These are phyloP conservation scores for Saksenaea oblongispora DNA, from an alignment of 371 early-diverging fungal species.

Conservation along the genomic window DNA sequence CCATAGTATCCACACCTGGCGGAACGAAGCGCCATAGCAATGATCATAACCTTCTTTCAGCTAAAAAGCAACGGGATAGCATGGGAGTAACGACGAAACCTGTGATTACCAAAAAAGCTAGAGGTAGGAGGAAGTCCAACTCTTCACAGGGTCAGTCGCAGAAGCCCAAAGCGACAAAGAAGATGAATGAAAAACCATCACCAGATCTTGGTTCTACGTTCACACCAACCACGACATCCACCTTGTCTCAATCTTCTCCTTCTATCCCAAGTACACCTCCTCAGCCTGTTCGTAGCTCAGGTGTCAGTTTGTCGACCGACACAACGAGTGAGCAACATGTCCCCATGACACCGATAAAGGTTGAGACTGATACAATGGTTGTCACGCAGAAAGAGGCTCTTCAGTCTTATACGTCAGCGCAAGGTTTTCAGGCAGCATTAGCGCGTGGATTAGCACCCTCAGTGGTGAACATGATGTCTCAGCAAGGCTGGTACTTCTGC, in stretches of 20 bases:
- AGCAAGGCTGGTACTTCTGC: slow-evolving; percentile 30
- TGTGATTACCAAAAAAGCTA: too few species aligned
- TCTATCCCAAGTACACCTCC: too few species aligned
- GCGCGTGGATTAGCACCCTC: slow-evolving; percentile 31
- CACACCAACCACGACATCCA: not conserved
- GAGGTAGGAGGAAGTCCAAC: not conserved
- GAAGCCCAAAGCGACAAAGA: not conserved
- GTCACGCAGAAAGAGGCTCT: too few species aligned
- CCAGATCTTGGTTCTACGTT: not conserved
- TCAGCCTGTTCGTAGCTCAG: too few species aligned
- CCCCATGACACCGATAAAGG: too few species aligned
- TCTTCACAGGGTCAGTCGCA: not conserved
- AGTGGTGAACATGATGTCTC: slow-evolving; percentile 28
- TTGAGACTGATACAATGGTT: too few species aligned
- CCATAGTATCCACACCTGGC: not conserved
- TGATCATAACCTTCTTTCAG: not conserved
- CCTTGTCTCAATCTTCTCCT: not conserved
- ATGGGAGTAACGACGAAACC: too few species aligned
- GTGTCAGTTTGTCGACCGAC: too few species aligned
- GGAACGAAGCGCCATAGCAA: not conserved
- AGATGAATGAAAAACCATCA: not conserved
- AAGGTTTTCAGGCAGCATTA: slow-evolving; percentile 33
- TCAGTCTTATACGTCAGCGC: too few species aligned
- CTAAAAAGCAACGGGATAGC: not conserved
- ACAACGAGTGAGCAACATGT: too few species aligned